Percentiles rank a stretch among this genome's conserved stretches.
Conservation (phyloP, 331 rosid species). For the Quercus lobata region DNA sequence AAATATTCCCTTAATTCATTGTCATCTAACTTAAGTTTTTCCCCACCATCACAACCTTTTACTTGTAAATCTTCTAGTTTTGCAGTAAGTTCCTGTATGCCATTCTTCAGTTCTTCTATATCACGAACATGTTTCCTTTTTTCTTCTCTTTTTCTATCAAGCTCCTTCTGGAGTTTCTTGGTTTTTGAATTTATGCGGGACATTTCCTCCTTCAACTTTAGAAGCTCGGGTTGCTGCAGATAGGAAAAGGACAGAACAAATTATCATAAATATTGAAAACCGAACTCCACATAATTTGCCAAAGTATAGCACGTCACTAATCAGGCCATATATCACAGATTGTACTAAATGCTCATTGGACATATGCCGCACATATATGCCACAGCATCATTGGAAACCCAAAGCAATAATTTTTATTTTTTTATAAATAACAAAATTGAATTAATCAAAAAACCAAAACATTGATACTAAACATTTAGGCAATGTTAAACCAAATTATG, state of each 20-base stretch:
- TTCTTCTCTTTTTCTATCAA: slow-evolving; percentile 61
- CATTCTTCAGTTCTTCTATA: slow-evolving; percentile 53
- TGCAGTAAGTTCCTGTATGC: slow-evolving; percentile 62
- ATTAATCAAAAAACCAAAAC: not conserved
- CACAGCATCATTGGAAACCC: not conserved
- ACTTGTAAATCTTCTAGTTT: slow-evolving; percentile 60
- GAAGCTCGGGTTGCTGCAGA: slow-evolving; percentile 94
- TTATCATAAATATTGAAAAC: not conserved
- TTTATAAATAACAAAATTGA: too few species aligned
- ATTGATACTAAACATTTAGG: not conserved
- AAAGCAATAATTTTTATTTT: not conserved
- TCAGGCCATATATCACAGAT: not conserved
- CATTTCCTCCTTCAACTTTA: slow-evolving; percentile 92
- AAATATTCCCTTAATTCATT: slow-evolving; percentile 72
- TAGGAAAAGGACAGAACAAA: not conserved
- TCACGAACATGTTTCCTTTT: slow-evolving; percentile 57
- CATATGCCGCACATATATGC: not conserved
- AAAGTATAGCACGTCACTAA: not conserved
- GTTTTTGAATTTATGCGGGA: slow-evolving; percentile 83
- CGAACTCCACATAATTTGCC: not conserved
- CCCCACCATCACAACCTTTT: slow-evolving; percentile 59
- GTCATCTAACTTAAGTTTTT: slow-evolving; percentile 62
- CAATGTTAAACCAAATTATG: not conserved
- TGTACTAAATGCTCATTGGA: not conserved
- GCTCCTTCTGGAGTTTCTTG: slow-evolving; percentile 74